Percentiles rank a stretch among this genome's conserved stretches.
These are phyloP conservation scores for Delonix regia DNA, from an alignment of 306 rosid species.

Conservation along the genomic window DNA sequence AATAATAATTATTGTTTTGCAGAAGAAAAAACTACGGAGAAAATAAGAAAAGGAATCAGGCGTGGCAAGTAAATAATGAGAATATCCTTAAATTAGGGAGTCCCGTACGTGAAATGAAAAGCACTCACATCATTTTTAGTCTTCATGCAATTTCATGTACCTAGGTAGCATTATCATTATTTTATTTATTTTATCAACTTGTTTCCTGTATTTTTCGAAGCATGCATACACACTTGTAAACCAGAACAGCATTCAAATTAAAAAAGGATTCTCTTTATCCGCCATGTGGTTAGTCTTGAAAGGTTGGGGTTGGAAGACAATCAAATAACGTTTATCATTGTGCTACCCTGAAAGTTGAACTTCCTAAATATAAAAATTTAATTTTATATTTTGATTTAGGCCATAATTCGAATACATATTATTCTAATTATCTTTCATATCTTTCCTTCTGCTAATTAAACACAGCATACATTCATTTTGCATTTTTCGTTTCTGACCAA, in stretches of 20 bases:
- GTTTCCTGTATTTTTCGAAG: constrained; percentile 40
- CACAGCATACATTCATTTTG: background rate
- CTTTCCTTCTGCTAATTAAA: background rate
- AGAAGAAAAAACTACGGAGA: constrained; percentile 28
- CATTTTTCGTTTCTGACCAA: constrained; percentile 26
- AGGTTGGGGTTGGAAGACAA: constrained; percentile 26
- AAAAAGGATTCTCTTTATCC: constrained; percentile 37
- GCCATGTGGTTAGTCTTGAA: constrained; percentile 35
- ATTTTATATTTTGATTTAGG: background rate
- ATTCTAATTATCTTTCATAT: background rate
- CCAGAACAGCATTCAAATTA: constrained; percentile 40
- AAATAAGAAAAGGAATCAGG: constrained; percentile 59
- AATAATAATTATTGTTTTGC: constrained; percentile 47
- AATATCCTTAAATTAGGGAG: constrained; percentile 74
- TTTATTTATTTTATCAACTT: constrained; percentile 32
- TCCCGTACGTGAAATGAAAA: constrained; percentile 64
- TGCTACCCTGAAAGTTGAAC: constrained; percentile 33
- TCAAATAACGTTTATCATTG: constrained; percentile 34
- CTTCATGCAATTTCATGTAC: constrained; percentile 66
- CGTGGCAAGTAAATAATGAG: constrained; percentile 80
- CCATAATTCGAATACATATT: background rate
- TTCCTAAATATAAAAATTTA: background rate
- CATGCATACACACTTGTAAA: constrained; percentile 51
- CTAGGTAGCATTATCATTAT: constrained; percentile 71
- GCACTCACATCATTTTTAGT: constrained; percentile 65